A percentile compares a stretch with the other conserved stretches of the same genome.
phyloP scores from a whole-genome alignment of 208 protist species.

The Sergeia podlipaevii region DNA sequence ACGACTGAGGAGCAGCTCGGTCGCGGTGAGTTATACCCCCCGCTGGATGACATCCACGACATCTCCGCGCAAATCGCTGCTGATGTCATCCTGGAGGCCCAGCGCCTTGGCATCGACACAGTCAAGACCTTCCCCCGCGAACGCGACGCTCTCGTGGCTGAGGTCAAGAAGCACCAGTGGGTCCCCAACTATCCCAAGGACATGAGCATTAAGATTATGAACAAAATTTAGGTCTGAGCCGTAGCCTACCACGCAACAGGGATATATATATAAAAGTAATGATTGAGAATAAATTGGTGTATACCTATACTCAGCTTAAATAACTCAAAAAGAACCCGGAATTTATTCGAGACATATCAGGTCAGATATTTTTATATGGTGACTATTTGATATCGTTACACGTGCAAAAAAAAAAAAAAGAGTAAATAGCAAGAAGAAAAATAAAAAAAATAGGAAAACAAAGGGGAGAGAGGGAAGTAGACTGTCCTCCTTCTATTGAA shows the following conservation, averaged over 20 bases:
- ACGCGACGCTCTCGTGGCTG: slow-evolving; percentile 31
- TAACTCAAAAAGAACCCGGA: no score
- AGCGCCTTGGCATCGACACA: slow-evolving; percentile 55
- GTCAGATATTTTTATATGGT: no score
- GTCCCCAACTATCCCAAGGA: slow-evolving; percentile 60
- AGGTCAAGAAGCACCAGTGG: slow-evolving; percentile 54
- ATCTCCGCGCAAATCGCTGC: slow-evolving; percentile 75
- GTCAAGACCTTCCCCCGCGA: slow-evolving; percentile 43
- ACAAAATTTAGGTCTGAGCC: slow-evolving; percentile 1
- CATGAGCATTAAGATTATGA: slow-evolving; percentile 19
- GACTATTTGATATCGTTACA: no score
- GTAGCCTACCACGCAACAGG: no score
- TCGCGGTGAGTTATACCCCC: slow-evolving; percentile 60
- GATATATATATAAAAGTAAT: no score
- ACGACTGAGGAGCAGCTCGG: slow-evolving; percentile 42
- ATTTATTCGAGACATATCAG: no score
- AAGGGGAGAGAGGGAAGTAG: slow-evolving; percentile 8
- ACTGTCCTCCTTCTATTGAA: background rate
- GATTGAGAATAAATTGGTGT: background rate
- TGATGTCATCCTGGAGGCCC: slow-evolving; percentile 58
- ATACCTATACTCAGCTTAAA: no score
- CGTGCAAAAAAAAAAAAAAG: no score
- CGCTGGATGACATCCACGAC: slow-evolving; percentile 66
- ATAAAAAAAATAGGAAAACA: no score
- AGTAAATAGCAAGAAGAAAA: no score